Conservation (phyloP, 441 rosid species). For the Corymbia citriodora region DNA sequence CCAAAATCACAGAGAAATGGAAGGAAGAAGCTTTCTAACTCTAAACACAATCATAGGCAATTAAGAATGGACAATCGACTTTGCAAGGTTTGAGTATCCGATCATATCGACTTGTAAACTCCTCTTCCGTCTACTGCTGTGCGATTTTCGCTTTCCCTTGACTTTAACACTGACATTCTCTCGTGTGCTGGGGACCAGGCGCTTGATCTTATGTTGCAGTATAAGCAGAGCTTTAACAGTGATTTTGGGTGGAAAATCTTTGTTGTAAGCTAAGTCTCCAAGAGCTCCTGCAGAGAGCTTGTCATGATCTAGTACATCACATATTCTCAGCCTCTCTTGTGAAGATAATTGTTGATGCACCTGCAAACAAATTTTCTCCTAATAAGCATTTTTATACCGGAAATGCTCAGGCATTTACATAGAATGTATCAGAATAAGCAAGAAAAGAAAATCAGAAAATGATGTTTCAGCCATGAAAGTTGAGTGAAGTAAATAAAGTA, state of each 20-base stretch:
- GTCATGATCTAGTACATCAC: slow-evolving; percentile 26
- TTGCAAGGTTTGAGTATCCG: background rate
- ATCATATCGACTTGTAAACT: background rate
- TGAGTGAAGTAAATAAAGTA: background rate
- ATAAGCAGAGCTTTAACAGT: slow-evolving; percentile 17
- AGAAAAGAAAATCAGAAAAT: background rate
- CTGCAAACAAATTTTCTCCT: slow-evolving; percentile 11
- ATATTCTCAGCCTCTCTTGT: slow-evolving; percentile 30
- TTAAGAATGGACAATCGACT: background rate
- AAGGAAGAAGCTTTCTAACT: background rate
- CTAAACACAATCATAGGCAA: background rate
- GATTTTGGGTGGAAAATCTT: slow-evolving; percentile 31
- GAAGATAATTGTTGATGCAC: slow-evolving; percentile 30
- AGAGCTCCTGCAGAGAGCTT: slow-evolving; percentile 34
- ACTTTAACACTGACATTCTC: background rate
- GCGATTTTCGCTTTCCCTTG: background rate
- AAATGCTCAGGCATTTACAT: background rate
- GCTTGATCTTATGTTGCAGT: slow-evolving; percentile 18
- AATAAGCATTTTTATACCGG: background rate
- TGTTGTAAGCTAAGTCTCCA: slow-evolving; percentile 23
- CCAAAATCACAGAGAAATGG: background rate
- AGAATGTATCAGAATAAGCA: background rate
- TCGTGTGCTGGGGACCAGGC: background rate
- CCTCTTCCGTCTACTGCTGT: background rate
- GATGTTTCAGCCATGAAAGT: background rate